Percentiles rank a stretch among this genome's conserved stretches.
phyloP scores from a whole-genome alignment of 768 basidiomycete species.

The Psilocybe subaeruginosa region DNA sequence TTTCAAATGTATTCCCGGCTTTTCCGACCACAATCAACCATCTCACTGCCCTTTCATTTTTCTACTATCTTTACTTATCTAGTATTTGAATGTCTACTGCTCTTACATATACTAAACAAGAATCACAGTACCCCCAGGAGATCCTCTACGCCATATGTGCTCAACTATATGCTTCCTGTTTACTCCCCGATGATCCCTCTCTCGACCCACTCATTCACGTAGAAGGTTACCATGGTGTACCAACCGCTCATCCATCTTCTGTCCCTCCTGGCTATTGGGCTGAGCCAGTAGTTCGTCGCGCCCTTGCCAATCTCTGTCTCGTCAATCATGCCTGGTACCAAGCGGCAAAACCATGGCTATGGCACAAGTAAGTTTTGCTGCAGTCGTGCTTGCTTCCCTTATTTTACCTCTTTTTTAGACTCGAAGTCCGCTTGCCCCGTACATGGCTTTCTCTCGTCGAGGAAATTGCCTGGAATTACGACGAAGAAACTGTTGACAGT shows the following conservation, averaged over 20 bases:
- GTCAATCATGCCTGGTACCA: constrained; percentile 80
- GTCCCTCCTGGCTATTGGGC: constrained; percentile 72
- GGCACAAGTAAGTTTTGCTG: constrained; percentile 58
- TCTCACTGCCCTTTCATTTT: constrained; percentile 8
- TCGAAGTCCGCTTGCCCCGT: constrained; percentile 84
- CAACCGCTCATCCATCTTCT: constrained; percentile 74
- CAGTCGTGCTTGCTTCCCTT: constrained; percentile 1
- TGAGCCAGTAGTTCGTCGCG: constrained; percentile 63
- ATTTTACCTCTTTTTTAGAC: constrained; percentile 25
- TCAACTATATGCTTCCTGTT: constrained; percentile 65
- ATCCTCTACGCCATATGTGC: constrained; percentile 75
- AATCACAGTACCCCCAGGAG: constrained; percentile 67
- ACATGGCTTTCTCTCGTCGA: constrained; percentile 84
- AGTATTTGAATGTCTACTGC: constrained; percentile 15
- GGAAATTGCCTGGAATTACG: constrained; percentile 75
- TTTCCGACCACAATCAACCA: not conserved
- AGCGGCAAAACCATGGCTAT: constrained; percentile 88
- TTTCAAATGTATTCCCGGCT: constrained; percentile 5
- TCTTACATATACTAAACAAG: constrained; percentile 21
- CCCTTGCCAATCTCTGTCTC: constrained; percentile 72
- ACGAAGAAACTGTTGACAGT: constrained; percentile 63
- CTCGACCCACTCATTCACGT: constrained; percentile 67
- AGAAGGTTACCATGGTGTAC: constrained; percentile 43
- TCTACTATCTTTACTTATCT: constrained; percentile 5
- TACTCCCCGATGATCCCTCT: constrained; percentile 57